These are phyloP conservation scores for Cladophialophora bantiana DNA, from an alignment of 2,329 filamentous ascomycete genomes.

Conservation along the genomic window DNA sequence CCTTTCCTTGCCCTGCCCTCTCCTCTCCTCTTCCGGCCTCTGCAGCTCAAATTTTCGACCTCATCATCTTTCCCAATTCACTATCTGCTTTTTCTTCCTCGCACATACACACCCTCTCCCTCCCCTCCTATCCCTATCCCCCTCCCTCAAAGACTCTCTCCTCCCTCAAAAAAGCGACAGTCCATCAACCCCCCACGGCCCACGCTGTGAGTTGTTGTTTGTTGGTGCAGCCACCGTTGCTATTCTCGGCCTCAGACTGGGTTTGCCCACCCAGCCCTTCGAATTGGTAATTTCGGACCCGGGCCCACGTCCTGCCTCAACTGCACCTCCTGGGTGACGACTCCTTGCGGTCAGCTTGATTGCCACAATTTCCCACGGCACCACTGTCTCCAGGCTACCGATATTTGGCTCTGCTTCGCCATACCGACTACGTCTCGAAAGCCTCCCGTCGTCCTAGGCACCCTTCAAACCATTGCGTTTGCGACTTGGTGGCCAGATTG, in stretches of 20 bases:
- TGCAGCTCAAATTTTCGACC: conserved; percentile 14
- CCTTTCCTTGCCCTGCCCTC: background rate
- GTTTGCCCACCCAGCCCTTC: conserved; percentile 30
- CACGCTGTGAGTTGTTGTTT: conserved; percentile 20
- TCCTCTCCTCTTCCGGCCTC: conserved; percentile 10
- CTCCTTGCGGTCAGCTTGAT: conserved; percentile 40
- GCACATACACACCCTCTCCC: conserved; percentile 11
- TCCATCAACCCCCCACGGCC: conserved; percentile 10
- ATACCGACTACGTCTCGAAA: conserved; percentile 27
- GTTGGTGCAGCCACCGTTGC: conserved; percentile 35
- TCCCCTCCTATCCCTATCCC: conserved; percentile 17
- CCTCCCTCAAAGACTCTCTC: conserved; percentile 14
- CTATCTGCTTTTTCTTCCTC: conserved; percentile 6
- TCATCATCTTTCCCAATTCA: conserved; percentile 8
- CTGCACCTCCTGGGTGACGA: conserved; percentile 33
- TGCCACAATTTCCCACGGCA: conserved; percentile 41
- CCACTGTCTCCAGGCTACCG: conserved; percentile 38
- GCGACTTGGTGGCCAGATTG: conserved; percentile 35
- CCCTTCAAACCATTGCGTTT: conserved; percentile 22
- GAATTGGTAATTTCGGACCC: conserved; percentile 39
- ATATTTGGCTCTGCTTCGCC: conserved; percentile 35
- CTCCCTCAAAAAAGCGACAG: conserved; percentile 16
- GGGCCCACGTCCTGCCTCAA: conserved; percentile 35
- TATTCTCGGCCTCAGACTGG: conserved; percentile 35
- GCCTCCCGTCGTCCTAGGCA: conserved; percentile 32